Evolutionary conservation across 371 early-diverging fungal genomes (phyloP).

Genomic region (Circinella umbellata): DNA sequence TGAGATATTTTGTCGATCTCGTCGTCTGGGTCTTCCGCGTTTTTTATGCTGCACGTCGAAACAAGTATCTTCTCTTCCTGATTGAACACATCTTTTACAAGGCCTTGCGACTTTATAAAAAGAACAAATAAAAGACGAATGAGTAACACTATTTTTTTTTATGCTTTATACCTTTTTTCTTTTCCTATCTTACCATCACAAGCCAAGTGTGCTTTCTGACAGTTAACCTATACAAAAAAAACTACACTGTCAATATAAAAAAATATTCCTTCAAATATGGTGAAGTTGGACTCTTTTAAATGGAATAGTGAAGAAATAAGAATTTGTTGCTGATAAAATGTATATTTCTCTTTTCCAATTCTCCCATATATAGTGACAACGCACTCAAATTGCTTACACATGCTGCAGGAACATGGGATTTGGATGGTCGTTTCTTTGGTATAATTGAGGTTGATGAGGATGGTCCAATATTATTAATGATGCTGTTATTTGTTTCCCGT

Average conservation of each 20-base stretch:
- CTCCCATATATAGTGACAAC: not conserved
- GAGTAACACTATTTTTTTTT: not conserved
- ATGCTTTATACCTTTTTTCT: not conserved
- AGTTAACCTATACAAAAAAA: slow-evolving; percentile 33
- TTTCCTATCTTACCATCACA: slow-evolving; percentile 44
- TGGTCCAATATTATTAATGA: not conserved
- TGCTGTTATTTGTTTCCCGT: not conserved
- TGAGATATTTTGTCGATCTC: slow-evolving; percentile 34
- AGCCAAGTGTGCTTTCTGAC: slow-evolving; percentile 54
- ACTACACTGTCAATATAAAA: not conserved
- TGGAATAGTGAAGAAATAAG: not conserved
- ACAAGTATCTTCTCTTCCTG: slow-evolving; percentile 73
- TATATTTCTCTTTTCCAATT: not conserved
- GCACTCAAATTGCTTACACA: slow-evolving; percentile 22
- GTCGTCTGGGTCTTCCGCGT: slow-evolving; percentile 77
- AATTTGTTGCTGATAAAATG: not conserved
- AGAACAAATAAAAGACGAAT: not conserved
- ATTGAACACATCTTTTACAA: slow-evolving; percentile 73
- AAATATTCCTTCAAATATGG: not conserved
- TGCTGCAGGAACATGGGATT: slow-evolving; percentile 27
- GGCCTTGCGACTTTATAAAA: slow-evolving; percentile 63
- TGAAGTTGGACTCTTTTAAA: not conserved
- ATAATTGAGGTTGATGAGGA: not conserved
- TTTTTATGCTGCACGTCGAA: slow-evolving; percentile 82
- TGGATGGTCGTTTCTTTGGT: slow-evolving; percentile 20